A percentile compares a stretch with the other conserved stretches of the same genome.
phyloP scores from a whole-genome alignment of 2,329 filamentous ascomycete species.

The Botryosphaeria agaves region DNA sequence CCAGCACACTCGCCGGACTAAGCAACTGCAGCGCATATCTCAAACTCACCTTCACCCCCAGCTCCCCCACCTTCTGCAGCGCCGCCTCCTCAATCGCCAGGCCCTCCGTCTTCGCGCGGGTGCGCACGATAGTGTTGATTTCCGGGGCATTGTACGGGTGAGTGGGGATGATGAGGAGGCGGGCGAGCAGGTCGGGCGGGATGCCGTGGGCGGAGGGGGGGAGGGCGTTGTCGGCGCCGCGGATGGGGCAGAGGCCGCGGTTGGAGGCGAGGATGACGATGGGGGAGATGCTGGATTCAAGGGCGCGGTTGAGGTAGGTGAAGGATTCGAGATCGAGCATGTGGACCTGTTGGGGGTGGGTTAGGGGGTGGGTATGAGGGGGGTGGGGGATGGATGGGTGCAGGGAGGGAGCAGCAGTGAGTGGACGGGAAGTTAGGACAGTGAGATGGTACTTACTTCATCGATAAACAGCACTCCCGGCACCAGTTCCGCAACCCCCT shows the following conservation, averaged over 20 bases:
- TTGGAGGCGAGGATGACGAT: constrained; percentile 97
- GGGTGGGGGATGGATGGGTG: constrained; percentile 8
- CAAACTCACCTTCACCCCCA: constrained; percentile 78
- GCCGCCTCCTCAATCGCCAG: constrained; percentile 67
- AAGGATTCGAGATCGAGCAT: constrained; percentile 99
- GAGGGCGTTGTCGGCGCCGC: constrained; percentile 52
- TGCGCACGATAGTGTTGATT: constrained; percentile 79
- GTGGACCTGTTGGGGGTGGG: constrained; percentile 51
- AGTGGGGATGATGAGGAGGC: constrained; percentile 90
- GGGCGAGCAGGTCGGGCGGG: constrained; percentile 80
- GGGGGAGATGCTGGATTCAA: constrained; percentile 85
- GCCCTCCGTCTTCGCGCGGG: constrained; percentile 67
- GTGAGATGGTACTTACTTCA: constrained; percentile 43
- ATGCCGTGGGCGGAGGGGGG: constrained; percentile 69
- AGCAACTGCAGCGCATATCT: constrained; percentile 87
- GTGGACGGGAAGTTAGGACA: neutral
- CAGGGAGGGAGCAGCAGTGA: neutral
- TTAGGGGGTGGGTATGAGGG: constrained; percentile 6
- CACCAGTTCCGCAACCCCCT: constrained; percentile 94
- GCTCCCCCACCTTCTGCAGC: constrained; percentile 69
- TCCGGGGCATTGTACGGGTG: constrained; percentile 76
- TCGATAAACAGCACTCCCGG: constrained; percentile 97
- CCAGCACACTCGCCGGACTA: constrained; percentile 78
- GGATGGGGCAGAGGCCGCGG: constrained; percentile 82
- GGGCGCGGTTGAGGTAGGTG: constrained; percentile 95